phyloP scores from a whole-genome alignment of 805 yeast species.

The Sugiyamaella chiloensis region DNA sequence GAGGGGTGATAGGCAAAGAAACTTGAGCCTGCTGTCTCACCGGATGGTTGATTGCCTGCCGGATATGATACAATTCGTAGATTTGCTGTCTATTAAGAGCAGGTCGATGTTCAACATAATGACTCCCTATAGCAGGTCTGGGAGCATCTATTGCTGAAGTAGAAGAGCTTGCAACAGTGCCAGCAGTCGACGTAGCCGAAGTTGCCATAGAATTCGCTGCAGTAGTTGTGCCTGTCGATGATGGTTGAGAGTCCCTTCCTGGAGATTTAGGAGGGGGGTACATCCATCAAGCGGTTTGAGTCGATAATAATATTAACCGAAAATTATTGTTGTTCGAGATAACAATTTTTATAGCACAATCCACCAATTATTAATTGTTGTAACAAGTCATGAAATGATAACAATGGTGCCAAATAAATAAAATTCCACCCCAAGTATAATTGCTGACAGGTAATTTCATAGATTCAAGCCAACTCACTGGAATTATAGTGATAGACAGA shows the following conservation, averaged over 20 bases:
- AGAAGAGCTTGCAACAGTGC: neutral
- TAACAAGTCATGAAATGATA: no score
- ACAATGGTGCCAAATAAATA: no score
- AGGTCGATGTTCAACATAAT: neutral
- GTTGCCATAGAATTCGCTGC: neutral
- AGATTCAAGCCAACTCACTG: no score
- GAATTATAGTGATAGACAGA: no score
- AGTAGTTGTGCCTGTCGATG: slow-evolving; percentile 1
- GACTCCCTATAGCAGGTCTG: neutral
- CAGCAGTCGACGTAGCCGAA: neutral
- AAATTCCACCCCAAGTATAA: no score
- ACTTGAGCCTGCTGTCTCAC: neutral
- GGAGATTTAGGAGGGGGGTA: slow-evolving; percentile 3
- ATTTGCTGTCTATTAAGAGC: slow-evolving; percentile 1
- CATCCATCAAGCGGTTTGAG: slow-evolving; percentile 3
- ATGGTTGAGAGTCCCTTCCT: neutral
- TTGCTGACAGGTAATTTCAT: no score
- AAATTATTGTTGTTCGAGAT: no score
- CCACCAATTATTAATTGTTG: no score
- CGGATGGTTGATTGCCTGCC: neutral
- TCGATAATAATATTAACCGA: no score
- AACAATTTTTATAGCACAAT: no score
- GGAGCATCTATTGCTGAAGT: neutral
- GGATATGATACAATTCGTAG: slow-evolving; percentile 2
- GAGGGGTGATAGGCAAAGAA: slow-evolving; percentile 1